Evolutionary conservation across 2,329 filamentous ascomycete genomes (phyloP).

Genomic region (Gyromitra esculenta): DNA sequence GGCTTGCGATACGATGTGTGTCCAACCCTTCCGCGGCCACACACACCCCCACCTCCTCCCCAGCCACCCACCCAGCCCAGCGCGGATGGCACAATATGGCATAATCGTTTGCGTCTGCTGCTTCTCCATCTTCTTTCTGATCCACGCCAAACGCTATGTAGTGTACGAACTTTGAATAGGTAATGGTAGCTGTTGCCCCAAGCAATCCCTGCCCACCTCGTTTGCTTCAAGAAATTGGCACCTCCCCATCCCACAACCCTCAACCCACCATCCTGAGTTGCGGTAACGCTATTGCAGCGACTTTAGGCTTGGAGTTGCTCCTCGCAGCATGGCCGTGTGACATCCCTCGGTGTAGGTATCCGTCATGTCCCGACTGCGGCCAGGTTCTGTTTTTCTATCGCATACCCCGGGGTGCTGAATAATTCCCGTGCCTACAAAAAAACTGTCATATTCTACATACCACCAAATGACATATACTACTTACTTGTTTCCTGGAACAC

Average conservation of each 20-base stretch:
- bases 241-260: constrained; percentile 28
- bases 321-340: constrained; percentile 47
- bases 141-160: constrained; percentile 24
- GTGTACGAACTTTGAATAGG: constrained; percentile 37
- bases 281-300: constrained; percentile 51
- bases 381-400: constrained; percentile 45
- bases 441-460: constrained; percentile 18
- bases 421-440: constrained; percentile 44
- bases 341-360: constrained; percentile 48
- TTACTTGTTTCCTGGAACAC: constrained; percentile 33
- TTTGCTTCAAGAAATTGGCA: constrained; percentile 40
- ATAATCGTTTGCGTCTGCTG: constrained; percentile 41
- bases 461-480: constrained; percentile 23
- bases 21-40: constrained; percentile 37
- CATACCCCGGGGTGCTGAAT: constrained; percentile 48
- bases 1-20: constrained; percentile 40
- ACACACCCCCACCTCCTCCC: constrained; percentile 29
- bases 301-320: constrained; percentile 49
- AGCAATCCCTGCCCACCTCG: constrained; percentile 27
- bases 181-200: constrained; percentile 36
- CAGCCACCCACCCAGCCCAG: constrained; percentile 16
- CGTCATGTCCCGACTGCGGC: constrained; percentile 43
- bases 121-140: constrained; percentile 20
- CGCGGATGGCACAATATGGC: constrained; percentile 37
- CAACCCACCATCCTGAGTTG: constrained; percentile 53